Evolutionary conservation across 192 early-diverging fungal genomes (phyloP), one percentile per base, ranked within the genome.

Genomic region (Dissophora globulifera): DNA sequence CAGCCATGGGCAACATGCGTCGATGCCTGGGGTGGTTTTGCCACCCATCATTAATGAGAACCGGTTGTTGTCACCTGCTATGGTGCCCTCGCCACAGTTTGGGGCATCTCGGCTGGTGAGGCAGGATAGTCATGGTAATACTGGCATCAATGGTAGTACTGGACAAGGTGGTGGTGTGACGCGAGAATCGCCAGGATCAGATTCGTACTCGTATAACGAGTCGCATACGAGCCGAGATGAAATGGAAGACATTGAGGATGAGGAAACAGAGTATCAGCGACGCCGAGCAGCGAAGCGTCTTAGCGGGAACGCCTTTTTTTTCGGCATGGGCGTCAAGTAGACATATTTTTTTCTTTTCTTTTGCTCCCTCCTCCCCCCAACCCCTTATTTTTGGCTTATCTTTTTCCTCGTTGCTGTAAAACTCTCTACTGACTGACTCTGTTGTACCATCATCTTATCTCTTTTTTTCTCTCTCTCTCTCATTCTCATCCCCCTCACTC

Each of bases 111-210:
- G 70, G 23, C 35, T 64, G 32, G 19, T 56, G 26, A 63, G 70
- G 38, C 70, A 74, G 20, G 70, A 74, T 27, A 74, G 69, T 23
- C 54, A 58, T 25, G 52, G 58, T 40, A 69, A 54, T 20, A 30
- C 19, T 9, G 31, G 23, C 16, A 30, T 54, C 11, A 45, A 56
- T 38, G 43, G 45, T 6, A 62, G 31, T n/a, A 42, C 6, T 38
- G 35, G 35, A 9, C 6, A 13, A 9, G 35, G 35, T 9, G 35
- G 35, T 38, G 35, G 35, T 9, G 35, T 13, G 13, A 38, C 35
- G 13, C 35, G 70, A 23, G 70, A 74, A 15, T 74, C 70, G 1
- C 70, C 70, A 33, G 62, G 71, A 20, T 66, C 71, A 32, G 71
- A 76, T 26, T 67, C 71, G 17, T 65, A 61, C 33, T 76, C 71